Base-by-base conservation (phyloP, 768 basidiomycete species). In the Tylopilus plumbeoviolaceoides region DNA sequence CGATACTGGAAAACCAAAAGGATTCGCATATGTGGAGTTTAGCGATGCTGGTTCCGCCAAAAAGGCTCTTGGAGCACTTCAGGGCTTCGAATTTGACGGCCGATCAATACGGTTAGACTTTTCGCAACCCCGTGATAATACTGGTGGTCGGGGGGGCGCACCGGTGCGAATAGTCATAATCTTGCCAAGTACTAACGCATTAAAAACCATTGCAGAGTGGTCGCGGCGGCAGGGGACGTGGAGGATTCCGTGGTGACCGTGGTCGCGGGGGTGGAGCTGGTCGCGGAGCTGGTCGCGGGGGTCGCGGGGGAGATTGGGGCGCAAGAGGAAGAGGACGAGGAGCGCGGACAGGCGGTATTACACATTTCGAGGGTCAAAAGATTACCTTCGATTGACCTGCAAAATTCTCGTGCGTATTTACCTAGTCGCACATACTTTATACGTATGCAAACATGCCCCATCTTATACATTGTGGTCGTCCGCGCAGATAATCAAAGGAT, bases 11-110 rank as follows among this genome's bases (percentile, higher is more conserved):
- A 80, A 77, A 56, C 85, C 91, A 43, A 98, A 98, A 72, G 97
- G 97, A 63, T 98, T 95, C 71, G 97, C 85, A 20, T 98, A 98
- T 72, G 89, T 99, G 65, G 93, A 98, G 71, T 97, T 95, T 71
- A 82, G 85, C 59, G 85, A 87, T 60, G 63, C 91, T 36, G 89
- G 85, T 25, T 73, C 79, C 49, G 90, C 97, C 11, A 86, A 85
- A 73, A 85, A 84, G 66, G 95, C 95, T 3, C 81, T 84, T 55
- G 83, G 79, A 61, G 82, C 79, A 5, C 76, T 81, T 25, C 77
- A 79, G 38, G 89, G 91, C 30, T 70, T 75, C 52, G 90, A 94
- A 54, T 78, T 97, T 46, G 89, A 85, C 30, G 95, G 95, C 6
- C 83, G 97, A 47, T 61, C 72, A 27, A 75, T 95, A 56, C 80